Conservation (phyloP, 768 basidiomycete species). For the Sporobolomyces roseus region DNA sequence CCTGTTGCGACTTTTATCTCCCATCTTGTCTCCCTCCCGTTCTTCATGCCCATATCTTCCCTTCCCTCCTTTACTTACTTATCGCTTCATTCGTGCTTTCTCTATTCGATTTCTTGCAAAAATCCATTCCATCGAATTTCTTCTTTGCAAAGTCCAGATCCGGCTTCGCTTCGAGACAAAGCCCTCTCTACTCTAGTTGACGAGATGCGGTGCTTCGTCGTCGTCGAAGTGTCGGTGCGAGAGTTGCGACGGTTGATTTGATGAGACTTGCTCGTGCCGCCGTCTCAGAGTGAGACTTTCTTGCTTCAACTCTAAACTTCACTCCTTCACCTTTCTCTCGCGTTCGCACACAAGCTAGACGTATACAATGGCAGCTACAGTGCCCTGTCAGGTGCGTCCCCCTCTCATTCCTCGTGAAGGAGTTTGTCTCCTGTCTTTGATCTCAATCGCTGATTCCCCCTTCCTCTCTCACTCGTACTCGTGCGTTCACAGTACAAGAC, state of each 20-base stretch:
- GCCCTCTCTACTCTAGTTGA: too few relatives aligned
- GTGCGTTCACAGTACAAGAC: conserved; percentile 27
- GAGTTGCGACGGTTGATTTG: too few relatives aligned
- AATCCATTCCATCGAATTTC: not conserved
- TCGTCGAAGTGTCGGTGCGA: too few relatives aligned
- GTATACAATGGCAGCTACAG: conserved; percentile 19
- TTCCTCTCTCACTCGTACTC: not conserved
- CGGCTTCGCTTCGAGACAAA: too few relatives aligned
- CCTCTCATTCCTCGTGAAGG: not conserved
- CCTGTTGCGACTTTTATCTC: too few relatives aligned
- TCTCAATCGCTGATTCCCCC: not conserved
- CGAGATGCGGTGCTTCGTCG: too few relatives aligned
- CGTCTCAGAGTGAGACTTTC: too few relatives aligned
- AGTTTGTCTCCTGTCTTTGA: not conserved
- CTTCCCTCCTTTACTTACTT: not conserved
- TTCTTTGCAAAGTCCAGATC: too few relatives aligned
- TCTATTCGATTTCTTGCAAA: not conserved
- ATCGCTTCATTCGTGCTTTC: not conserved
- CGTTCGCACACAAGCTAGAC: not conserved
- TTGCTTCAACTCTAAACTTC: not conserved
- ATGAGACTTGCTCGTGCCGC: not conserved
- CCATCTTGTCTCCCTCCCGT: not conserved
- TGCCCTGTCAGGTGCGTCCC: conserved; percentile 25
- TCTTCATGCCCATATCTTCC: not conserved
- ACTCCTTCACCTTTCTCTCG: not conserved